A percentile compares a stretch with the other conserved stretches of the same genome.
Evolutionary conservation across 2,329 filamentous ascomycete species (phyloP).

Genomic region (Cercospora sesami): DNA sequence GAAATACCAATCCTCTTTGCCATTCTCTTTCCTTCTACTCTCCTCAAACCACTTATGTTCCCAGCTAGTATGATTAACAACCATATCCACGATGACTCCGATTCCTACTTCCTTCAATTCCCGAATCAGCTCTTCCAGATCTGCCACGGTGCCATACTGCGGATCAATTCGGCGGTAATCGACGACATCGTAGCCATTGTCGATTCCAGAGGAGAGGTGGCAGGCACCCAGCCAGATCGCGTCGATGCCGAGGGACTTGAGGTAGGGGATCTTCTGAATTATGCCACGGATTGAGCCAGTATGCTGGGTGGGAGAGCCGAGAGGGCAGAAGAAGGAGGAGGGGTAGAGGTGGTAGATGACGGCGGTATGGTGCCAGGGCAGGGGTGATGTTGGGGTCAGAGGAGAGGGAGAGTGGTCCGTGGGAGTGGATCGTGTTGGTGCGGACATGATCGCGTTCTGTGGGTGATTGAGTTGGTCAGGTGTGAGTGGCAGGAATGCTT

Average conservation of each 20-base stretch:
- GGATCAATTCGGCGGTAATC: slow-evolving; percentile 51
- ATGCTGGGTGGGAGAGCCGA: slow-evolving; percentile 58
- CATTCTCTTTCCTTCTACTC: slow-evolving; percentile 51
- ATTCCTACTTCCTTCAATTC: slow-evolving; percentile 47
- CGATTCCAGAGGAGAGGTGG: slow-evolving; percentile 50
- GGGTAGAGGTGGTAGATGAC: slow-evolving; percentile 50
- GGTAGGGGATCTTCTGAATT: slow-evolving; percentile 63
- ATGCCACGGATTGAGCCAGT: slow-evolving; percentile 64
- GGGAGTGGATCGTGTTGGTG: not conserved
- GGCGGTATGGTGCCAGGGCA: slow-evolving; percentile 47
- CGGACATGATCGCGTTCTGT: not conserved
- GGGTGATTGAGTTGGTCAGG: not conserved
- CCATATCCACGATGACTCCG: slow-evolving; percentile 51
- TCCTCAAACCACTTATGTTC: slow-evolving; percentile 61
- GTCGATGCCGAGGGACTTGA: slow-evolving; percentile 61
- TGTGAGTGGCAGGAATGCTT: not conserved
- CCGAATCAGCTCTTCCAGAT: slow-evolving; percentile 47
- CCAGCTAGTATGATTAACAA: slow-evolving; percentile 36
- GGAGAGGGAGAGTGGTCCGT: not conserved
- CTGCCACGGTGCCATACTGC: slow-evolving; percentile 48
- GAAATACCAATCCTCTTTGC: slow-evolving; percentile 64
- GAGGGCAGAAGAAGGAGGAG: slow-evolving; percentile 41
- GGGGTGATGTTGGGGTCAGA: not conserved
- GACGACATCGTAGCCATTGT: slow-evolving; percentile 56
- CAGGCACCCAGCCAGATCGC: slow-evolving; percentile 67